Evolutionary conservation across 768 basidiomycete species (phyloP), one percentile per base, ranked within the genome.

Genomic region (Boletus reticulatus): DNA sequence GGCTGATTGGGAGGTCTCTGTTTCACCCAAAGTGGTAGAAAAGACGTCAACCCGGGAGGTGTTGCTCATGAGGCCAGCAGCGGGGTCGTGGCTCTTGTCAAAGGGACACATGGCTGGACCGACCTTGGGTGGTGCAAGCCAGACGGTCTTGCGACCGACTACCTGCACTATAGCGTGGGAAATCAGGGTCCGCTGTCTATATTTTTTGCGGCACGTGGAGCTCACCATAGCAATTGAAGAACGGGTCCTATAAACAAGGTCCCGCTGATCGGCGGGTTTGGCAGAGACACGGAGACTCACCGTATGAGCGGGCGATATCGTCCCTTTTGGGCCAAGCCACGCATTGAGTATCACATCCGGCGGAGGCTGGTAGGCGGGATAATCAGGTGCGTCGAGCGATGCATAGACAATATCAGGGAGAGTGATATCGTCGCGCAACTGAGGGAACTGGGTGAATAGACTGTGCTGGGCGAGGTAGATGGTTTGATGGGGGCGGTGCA

Each of bases 391-490:
- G 13, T 72, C 63, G 43, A 85, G 78, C 9, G 75, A 79, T 16
- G 88, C 77, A 67, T 91, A 98, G 24, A 90, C 87, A 64, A 96
- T 94, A 67, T 97, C 94, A 0, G 97, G 96, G n/a, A 92, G 62
- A 11, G 79, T 58, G 47, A 98, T 83, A 65, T 98, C 97, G 9
- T 78, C 74, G 46, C 80, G 76, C 42, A 99, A 77, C 3, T 71
- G 69, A 2, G 94, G 94, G 61, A 98, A 94, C 69, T 99, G 97
- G 39, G 72, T 74, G 55, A 95, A 76, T 14, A 99, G 80, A 62
- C 85, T 81, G 73, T 99, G 87, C 67, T 99, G 97, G 0, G 97
- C 97, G 43, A 99, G 83, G 69, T 99, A 99, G 37, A 87, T 62
- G 14, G 75, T 67, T 3, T 78, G 67, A 48, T 52, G 59, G 32